Evolutionary conservation across 2,329 filamentous ascomycete species (phyloP), one percentile per base, ranked within the genome.

Genomic region (Trichothecium sympodiale): DNA sequence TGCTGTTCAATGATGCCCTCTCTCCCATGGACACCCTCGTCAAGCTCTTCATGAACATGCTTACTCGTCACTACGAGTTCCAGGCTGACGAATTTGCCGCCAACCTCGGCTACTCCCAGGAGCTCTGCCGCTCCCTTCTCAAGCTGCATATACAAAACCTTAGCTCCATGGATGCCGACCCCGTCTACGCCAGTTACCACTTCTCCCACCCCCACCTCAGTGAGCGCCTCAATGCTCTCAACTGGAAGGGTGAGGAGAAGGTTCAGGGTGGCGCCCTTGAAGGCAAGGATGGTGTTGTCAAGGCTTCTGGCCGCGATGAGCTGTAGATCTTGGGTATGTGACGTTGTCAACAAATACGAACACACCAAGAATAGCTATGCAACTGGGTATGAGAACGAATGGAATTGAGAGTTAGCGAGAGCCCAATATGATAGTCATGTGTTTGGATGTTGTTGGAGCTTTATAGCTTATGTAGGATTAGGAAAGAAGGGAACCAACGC

Each of bases 111-210:
- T 95, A 89, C 63, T 76, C 80, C 35, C 65, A 74, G 31, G 80
- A 95, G 58, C 78, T 98, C 35, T 86, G 88, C 30, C 71, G 77
- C 43, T 91, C 86, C 16, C 74, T 98, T 43, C 87, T 98, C 64
- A 95, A 95, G 68, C 82, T 98, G 35, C 93, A 98, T 64, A 86
- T 95, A 52, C 88, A 96, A 67, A 98, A 98, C 56, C 71, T 98
- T 47, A 94, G 86, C 61, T 93, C 85, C 42, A 96, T 98, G 89
- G 91, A 98, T 51, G 91, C 91, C 18, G 93, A 98, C 62, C 94
- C 84, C 83, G 78, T 95, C 74, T 98, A 94, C 61, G 91, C 91
- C 36, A 93, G 82, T 62, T 98, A 96, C 69, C 88, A 98, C 65
- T 95, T 93, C 71, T 95, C 89, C 17, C 91, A 98, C 62, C 91